Evolutionary conservation across 2,329 filamentous ascomycete species (phyloP).

Genomic region (Aspergillus chevalieri): DNA sequence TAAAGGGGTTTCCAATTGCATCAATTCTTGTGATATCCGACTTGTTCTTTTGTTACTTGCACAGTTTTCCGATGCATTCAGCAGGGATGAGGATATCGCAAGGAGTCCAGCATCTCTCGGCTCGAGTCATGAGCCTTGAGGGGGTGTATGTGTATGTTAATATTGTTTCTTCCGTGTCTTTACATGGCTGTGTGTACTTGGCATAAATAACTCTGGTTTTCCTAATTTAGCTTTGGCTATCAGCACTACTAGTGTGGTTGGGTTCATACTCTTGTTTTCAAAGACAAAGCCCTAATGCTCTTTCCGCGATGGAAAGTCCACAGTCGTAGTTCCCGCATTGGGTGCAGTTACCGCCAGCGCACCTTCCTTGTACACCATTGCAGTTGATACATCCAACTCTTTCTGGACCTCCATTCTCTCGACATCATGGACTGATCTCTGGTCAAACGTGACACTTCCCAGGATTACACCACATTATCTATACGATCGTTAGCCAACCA

Average conservation of each 20-base stretch:
- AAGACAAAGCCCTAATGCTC: background rate
- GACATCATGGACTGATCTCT: background rate
- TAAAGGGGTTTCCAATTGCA: conserved; percentile 23
- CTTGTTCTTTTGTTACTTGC: conserved; percentile 25
- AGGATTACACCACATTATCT: background rate
- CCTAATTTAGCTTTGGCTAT: background rate
- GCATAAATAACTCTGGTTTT: too few relatives aligned
- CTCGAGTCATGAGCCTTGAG: background rate
- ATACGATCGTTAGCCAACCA: conserved; percentile 1
- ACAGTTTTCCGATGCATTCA: conserved; percentile 22
- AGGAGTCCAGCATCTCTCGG: conserved; percentile 9
- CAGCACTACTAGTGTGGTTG: background rate
- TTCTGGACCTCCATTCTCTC: background rate
- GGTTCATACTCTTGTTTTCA: background rate
- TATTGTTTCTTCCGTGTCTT: background rate
- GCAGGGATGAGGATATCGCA: conserved; percentile 31
- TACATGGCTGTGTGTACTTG: background rate
- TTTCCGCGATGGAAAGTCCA: background rate
- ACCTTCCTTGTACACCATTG: background rate
- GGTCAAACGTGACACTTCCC: background rate
- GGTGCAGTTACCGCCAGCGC: background rate
- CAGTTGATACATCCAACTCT: background rate
- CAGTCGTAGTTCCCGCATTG: background rate
- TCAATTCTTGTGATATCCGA: conserved; percentile 32
- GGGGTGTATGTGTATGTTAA: background rate